phyloP scores from a whole-genome alignment of 768 basidiomycete genomes.

The Lactarius akahatsu region DNA sequence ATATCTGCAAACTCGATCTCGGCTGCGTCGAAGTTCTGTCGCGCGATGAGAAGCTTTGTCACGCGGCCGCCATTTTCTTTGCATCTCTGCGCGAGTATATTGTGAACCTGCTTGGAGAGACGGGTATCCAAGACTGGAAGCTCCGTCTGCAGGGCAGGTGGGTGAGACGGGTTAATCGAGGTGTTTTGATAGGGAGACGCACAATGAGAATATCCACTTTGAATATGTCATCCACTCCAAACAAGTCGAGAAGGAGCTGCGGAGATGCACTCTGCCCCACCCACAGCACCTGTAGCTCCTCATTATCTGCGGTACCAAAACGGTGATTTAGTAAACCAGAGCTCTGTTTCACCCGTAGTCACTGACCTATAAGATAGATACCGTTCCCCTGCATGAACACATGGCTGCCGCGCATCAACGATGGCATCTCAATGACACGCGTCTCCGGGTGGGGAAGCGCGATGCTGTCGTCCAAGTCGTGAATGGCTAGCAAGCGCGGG shows the following conservation, averaged over 20 bases:
- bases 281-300: constrained; percentile 87
- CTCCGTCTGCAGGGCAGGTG: constrained; percentile 46
- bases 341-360: no score
- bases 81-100: constrained; percentile 73
- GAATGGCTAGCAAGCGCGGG: constrained; percentile 83
- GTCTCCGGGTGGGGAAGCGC: constrained; percentile 64
- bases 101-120: constrained; percentile 81
- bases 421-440: constrained; percentile 65
- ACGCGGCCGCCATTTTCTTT: constrained; percentile 50
- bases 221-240: constrained; percentile 78
- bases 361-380: constrained; percentile 84
- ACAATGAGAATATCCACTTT: constrained; percentile 71
- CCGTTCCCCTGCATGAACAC: constrained; percentile 87
- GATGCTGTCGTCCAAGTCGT: constrained; percentile 71
- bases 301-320: constrained; percentile 65
- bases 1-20: constrained; percentile 98
- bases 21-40: constrained; percentile 89
- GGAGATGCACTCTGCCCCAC: constrained; percentile 81
- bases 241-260: constrained; percentile 77
- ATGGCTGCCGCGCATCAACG: constrained; percentile 79
- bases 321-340: constrained; percentile 8
- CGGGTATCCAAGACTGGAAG: constrained; percentile 71
- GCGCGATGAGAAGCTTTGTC: constrained; percentile 69
- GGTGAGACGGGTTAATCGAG: constrained; percentile 2
- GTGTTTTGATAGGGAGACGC: constrained; percentile 29